Conservation (phyloP, 179 eudicot species). For the Carnegiea gigantea region DNA sequence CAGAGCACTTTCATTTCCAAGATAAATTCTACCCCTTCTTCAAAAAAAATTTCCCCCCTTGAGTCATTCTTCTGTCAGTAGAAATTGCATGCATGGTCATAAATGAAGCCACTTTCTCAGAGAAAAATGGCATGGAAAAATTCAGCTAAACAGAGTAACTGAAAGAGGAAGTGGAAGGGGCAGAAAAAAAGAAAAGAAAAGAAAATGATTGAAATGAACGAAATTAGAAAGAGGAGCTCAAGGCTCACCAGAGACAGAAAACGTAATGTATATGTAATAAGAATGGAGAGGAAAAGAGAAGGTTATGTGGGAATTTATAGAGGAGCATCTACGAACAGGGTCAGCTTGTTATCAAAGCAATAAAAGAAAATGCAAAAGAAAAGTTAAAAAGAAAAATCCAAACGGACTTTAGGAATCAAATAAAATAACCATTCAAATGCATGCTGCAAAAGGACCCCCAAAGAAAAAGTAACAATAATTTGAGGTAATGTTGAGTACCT, state of each 20-base stretch:
- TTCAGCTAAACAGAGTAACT: not conserved
- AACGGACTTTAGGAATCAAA: not conserved
- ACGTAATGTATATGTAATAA: not conserved
- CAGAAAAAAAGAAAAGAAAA: not conserved
- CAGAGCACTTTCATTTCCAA: slow-evolving; percentile 12
- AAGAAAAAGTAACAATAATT: no score
- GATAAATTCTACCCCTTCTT: not conserved
- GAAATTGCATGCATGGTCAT: slow-evolving; percentile 5
- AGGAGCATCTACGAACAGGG: slow-evolving; percentile 24
- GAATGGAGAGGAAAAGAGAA: slow-evolving; percentile 21
- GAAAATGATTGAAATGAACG: not conserved
- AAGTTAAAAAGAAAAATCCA: not conserved
- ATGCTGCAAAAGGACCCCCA: not conserved
- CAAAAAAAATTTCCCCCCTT: no score
- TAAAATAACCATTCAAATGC: not conserved
- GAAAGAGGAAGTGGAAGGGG: not conserved
- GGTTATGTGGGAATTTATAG: slow-evolving; percentile 33
- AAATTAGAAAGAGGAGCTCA: no score
- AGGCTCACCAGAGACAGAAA: slow-evolving; percentile 25
- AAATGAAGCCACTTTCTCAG: not conserved
- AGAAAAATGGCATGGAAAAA: not conserved
- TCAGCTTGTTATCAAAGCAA: slow-evolving; percentile 37
- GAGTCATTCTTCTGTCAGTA: not conserved
- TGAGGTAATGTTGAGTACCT: not conserved
- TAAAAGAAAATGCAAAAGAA: not conserved